A percentile compares a stretch with the other conserved stretches of the same genome.
Conservation (phyloP, 2,329 filamentous ascomycete genomes). For the Penicillium sp. region DNA sequence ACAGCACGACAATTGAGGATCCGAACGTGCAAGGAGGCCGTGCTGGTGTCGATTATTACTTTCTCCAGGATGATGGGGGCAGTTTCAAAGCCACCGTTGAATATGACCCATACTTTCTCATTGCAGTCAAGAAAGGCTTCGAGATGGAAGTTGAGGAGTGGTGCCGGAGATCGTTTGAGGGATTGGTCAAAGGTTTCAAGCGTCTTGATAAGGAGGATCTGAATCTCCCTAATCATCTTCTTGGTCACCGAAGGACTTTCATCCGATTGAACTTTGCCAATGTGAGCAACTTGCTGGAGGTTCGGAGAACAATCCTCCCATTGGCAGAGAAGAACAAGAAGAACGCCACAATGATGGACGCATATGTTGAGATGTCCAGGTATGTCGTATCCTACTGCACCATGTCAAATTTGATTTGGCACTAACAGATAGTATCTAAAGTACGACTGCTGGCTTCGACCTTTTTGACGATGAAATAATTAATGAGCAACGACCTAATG, state of each 20-base stretch:
- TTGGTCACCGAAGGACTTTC: constrained; percentile 88
- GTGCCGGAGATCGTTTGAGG: constrained; percentile 78
- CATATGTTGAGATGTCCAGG: constrained; percentile 94
- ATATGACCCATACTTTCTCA: constrained; percentile 94
- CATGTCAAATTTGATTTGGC: neutral
- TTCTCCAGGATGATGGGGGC: constrained; percentile 84
- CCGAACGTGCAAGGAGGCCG: constrained; percentile 80
- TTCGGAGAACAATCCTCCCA: constrained; percentile 80
- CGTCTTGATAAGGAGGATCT: constrained; percentile 91
- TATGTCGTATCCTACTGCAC: constrained; percentile 38
- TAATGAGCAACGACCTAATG: constrained; percentile 77
- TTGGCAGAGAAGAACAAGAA: constrained; percentile 97
- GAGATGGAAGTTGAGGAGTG: constrained; percentile 97
- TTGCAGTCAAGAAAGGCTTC: constrained; percentile 83
- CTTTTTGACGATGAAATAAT: constrained; percentile 91
- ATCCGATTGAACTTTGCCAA: constrained; percentile 86
- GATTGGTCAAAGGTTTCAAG: constrained; percentile 76
- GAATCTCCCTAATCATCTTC: constrained; percentile 90
- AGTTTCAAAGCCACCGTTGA: constrained; percentile 96
- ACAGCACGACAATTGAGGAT: constrained; percentile 84
- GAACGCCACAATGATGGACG: constrained; percentile 95
- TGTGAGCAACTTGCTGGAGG: constrained; percentile 82
- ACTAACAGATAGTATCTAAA: constrained; percentile 44
- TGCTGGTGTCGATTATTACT: constrained; percentile 94
- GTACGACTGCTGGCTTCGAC: constrained; percentile 82